Evolutionary conservation across 2,329 filamentous ascomycete species (phyloP), one percentile per base, ranked within the genome.

Genomic region (Aspergillus sclerotialis): DNA sequence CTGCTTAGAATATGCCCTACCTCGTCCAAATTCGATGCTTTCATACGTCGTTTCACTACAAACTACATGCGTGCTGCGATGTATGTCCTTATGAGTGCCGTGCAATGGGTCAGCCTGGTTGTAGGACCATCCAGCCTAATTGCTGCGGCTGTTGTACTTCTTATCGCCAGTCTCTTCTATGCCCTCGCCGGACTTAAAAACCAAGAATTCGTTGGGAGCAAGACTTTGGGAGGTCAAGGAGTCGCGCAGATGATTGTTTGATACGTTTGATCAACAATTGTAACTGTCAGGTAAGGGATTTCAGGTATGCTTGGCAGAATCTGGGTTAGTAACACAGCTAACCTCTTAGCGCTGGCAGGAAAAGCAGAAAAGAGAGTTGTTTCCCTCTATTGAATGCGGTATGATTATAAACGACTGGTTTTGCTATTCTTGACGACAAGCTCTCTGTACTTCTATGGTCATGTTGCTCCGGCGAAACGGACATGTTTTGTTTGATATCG

Each of bases 211-310:
- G 55, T 66, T 15, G 56, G 64, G 67, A 95, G 89, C 74, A 96
- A 96, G 78, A 96, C 90, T 11, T 73, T 98, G 34, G 92, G 92
- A 47, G 92, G 92, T 34, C 82, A 86, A 48, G 90, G 90, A 33
- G 84, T 95, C 49, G 92, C 88, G 43, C 89, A 95, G 71, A 95
- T 96, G 90, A 95, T 96, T 66, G 88, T 96, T 56, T 94, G 48
- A 49, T 36, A 17, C 14, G 26, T 28, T 28, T 28, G 13, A 36
- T 25, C 6, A 7, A 7, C 10, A 23, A 6, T 21, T 24, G 19
- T 32, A 23, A 24, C 5, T 12, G 30, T 16, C 7, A 18, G 19
- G 17, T 25, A 32, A 14, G 21, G 19, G 19, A 15, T 14, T 26
- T 13, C 13, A 35, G 28, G 32, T 33, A 32, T 31, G 15, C n/a